phyloP scores from a whole-genome alignment of 2,329 filamentous ascomycete species.

The Immersiporthe knoxdaviesiana region DNA sequence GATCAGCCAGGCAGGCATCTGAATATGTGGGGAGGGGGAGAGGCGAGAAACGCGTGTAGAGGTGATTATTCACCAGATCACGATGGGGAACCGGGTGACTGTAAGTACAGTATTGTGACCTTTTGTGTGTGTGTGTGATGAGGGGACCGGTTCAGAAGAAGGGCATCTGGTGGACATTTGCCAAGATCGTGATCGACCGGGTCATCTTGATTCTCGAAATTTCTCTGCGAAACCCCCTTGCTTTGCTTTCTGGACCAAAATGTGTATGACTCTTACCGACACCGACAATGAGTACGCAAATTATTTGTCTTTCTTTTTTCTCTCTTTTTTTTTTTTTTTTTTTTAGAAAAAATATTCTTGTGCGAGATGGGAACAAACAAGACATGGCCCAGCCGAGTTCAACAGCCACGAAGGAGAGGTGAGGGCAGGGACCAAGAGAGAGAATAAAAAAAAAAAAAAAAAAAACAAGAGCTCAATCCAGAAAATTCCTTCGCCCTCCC shows the following conservation, averaged over 20 bases:
- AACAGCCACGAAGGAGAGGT: background rate
- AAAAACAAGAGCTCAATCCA: background rate
- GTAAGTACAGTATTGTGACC: background rate
- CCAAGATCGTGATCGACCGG: conserved; percentile 20
- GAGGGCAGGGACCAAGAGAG: background rate
- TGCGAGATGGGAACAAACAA: background rate
- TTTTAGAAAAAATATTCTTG: background rate
- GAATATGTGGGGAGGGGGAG: too few relatives aligned
- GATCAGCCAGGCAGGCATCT: background rate
- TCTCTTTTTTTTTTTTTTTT: background rate
- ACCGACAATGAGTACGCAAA: background rate
- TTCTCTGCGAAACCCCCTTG: background rate
- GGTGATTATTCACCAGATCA: background rate
- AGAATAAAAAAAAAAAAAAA: background rate
- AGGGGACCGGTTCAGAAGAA: conserved; percentile 16
- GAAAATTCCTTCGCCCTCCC: conserved; percentile 4
- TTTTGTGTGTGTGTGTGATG: conserved; percentile 9
- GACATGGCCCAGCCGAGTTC: background rate
- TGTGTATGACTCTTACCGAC: conserved; percentile 2
- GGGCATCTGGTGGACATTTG: conserved; percentile 18
- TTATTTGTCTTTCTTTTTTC: background rate
- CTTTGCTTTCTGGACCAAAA: background rate
- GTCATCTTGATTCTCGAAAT: conserved; percentile 20
- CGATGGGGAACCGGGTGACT: conserved; percentile 21
- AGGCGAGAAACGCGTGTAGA: background rate